Base-by-base conservation (phyloP, 257 asterid genomes). In the Solanum paucissectum region DNA sequence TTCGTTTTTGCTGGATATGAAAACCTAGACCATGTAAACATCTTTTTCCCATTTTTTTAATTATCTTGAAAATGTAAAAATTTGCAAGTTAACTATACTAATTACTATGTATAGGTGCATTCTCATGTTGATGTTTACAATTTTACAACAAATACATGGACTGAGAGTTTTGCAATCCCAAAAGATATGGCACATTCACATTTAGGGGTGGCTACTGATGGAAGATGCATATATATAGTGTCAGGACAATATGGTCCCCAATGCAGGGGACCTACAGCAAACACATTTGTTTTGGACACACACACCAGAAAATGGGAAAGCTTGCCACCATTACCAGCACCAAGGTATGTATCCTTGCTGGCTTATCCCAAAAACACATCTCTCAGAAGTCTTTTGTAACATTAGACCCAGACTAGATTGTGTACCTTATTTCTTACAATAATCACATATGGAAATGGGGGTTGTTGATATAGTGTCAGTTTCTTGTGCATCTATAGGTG, bases 171-270 rank as follows among this genome's bases (percentile, higher is more conserved):
- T 21, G 93, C 91, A 38, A 92, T 91, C 10, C 98, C 98, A 62
- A 92, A 91, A 86, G 95, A 93, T 36, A 94, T 95, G 96, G 96
- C 96, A 1, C 89, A 94, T 91, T 94, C 98, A 10, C 98, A 95
- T 93, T 89, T 95, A 90, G 98, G 98, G 38, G 87, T 95, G 89
- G 96, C 95, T 13, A 88, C 90, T 84, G 98, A 95, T 89, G 98
- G 98, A 36, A 92, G 98, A 92, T 95, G 93, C 85, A 87, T 93
- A 68, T 94, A 92, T 88, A 42, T 95, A 72, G 89, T 95, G 21
- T 87, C 96, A 5, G 98, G 98, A 74, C 98, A 95, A 87, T 86
- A 83, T 83, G 98, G 98, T 60, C 94, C 96, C 9, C 98, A 95
- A 77, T 95, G 98, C 86, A 88, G 95, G 81, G 90, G 88, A 44